A percentile compares a stretch with the other conserved stretches of the same genome.
Evolutionary conservation across 2,329 filamentous ascomycete species (phyloP).

Genomic region (Thelonectria olida): DNA sequence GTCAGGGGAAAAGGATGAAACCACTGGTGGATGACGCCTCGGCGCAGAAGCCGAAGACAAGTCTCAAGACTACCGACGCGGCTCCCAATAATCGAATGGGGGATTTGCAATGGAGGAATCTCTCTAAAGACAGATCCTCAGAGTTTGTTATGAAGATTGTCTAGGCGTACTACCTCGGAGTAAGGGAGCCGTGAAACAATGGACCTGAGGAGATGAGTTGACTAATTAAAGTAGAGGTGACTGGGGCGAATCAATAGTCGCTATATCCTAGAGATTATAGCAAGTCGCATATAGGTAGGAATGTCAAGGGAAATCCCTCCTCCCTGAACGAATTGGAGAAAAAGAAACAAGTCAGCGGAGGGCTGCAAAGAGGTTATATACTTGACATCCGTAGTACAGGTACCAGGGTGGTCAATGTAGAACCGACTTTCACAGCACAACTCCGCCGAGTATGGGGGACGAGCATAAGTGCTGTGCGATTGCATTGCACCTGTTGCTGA

Average conservation of each 20-base stretch:
- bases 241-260: conserved; percentile 32
- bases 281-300: conserved; percentile 29
- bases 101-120: background rate
- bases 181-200: background rate
- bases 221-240: conserved; percentile 7
- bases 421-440: background rate
- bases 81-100: background rate
- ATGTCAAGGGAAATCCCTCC: conserved; percentile 15
- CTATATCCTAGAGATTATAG: conserved; percentile 29
- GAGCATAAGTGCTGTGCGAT: background rate
- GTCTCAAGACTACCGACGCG: conserved; percentile 2
- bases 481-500: no score
- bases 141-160: background rate
- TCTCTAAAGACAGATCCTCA: background rate
- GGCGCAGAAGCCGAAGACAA: conserved; percentile 13
- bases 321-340: background rate
- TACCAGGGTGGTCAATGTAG: background rate
- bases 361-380: background rate
- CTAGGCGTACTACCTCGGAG: background rate
- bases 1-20: conserved; percentile 37
- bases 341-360: conserved; percentile 8
- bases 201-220: background rate
- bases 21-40: conserved; percentile 18
- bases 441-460: background rate
- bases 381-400: background rate